Percentiles rank a stretch among this genome's conserved stretches.
Conservation (phyloP, 805 yeast genomes). For the Myxozyma monticola region DNA sequence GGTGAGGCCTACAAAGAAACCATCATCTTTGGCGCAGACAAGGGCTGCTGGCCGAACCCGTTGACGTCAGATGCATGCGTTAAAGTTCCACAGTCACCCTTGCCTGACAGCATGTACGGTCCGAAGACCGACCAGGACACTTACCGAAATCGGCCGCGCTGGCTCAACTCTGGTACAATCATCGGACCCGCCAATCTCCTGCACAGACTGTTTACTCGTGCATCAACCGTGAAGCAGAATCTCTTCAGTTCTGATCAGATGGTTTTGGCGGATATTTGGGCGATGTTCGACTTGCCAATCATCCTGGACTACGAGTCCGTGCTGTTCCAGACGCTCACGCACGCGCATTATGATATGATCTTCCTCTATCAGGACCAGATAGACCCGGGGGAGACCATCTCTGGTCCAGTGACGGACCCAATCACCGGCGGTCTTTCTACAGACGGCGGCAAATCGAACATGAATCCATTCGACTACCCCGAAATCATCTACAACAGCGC, state of each 20-base stretch:
- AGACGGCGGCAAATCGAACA: neutral
- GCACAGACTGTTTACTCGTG: conserved; percentile 6
- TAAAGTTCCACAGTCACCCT: conserved; percentile 11
- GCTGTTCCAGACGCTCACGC: conserved; percentile 19
- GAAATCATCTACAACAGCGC: conserved; percentile 1
- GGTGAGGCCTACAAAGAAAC: conserved; percentile 1
- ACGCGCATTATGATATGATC: conserved; percentile 15
- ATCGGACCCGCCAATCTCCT: conserved; percentile 17
- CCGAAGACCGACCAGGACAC: conserved; percentile 8
- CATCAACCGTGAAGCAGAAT: neutral
- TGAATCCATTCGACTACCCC: neutral
- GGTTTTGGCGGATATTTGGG: conserved; percentile 15
- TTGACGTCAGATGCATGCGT: conserved; percentile 10
- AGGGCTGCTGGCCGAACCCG: conserved; percentile 21
- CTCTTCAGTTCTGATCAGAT: conserved; percentile 10
- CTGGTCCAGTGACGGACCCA: conserved; percentile 1
- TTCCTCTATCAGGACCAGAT: conserved; percentile 16
- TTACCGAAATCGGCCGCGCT: conserved; percentile 15
- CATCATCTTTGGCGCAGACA: conserved; percentile 21
- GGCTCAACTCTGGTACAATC: conserved; percentile 22
- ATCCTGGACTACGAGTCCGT: conserved; percentile 13
- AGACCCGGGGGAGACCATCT: conserved; percentile 3
- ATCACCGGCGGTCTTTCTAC: neutral
- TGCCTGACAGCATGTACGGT: conserved; percentile 14
- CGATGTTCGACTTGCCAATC: conserved; percentile 14